Base-by-base conservation (phyloP, 208 protist species). In the Acanthamoeba divionensis region DNA sequence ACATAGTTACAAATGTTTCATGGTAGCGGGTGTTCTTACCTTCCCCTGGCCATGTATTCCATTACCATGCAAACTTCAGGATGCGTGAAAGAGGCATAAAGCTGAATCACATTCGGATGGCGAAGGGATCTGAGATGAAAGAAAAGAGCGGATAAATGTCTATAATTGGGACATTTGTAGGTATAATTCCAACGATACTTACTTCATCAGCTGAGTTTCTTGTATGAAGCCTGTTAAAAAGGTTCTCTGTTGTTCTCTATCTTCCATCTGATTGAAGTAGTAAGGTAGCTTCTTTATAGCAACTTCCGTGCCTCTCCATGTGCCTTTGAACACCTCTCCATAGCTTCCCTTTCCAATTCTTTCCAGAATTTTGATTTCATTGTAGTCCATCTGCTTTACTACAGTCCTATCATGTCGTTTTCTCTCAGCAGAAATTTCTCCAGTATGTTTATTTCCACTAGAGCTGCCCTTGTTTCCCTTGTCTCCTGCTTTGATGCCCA, bases 181-280 rank as follows among this genome's bases (percentile, higher is more conserved):
- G 66, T 13, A 48, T 10, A 44, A 38, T 21, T 3, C 26, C 65
- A 31, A 55, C 21, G 12, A 44, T 8, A 47, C 13, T 33, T 86
- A 88, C 80, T 88, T 88, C 80, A 88, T 88, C 24, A 88, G 36
- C 41, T 88, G 52, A 7, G 80, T 88, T 33, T 88, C 80, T 62
- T 88, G 57, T 13, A 88, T 71, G 44, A 88, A 88, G 29, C 80
- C 60, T 44, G 66, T 45, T 29, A 88, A 54, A 71, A 88, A 88
- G 0, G 52, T 71, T 29, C 57, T 71, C 38, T 71, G 80, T 33
- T 88, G 57, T 31, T 88, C 60, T 31, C 38, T 88, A 47, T 88
- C 60, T 31, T 88, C 80, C 24, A 88, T 36, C 80, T 88, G 57
- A 21, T 71, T 45, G n/a, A 88, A 88, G 29, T 88, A 88, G 41